phyloP scores from a whole-genome alignment of 176 grass and related monocot species.

The Miscanthus lutarioriparius region DNA sequence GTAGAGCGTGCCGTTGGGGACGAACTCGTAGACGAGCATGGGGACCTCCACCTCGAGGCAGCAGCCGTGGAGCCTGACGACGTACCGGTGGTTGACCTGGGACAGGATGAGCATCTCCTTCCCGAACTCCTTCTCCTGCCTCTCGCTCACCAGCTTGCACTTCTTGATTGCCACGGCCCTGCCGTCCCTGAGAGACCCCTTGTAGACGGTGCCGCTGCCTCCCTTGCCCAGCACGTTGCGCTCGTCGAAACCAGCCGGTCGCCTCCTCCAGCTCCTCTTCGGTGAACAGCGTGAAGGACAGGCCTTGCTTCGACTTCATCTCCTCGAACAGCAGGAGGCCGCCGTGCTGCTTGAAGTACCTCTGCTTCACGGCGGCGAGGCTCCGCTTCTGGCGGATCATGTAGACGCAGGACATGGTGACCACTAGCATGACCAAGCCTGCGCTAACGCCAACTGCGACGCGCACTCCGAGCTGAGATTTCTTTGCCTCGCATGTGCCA shows the following conservation, averaged over 20 bases:
- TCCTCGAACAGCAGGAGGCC: slow-evolving; percentile 38
- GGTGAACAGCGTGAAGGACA: slow-evolving; percentile 46
- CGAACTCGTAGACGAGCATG: slow-evolving; percentile 64
- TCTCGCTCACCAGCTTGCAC: slow-evolving; percentile 36
- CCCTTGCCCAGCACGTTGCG: slow-evolving; percentile 35
- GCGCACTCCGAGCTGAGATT: slow-evolving; percentile 26
- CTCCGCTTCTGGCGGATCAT: slow-evolving; percentile 30
- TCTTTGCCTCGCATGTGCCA: slow-evolving; percentile 19
- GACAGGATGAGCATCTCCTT: slow-evolving; percentile 55
- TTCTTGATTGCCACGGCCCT: slow-evolving; percentile 33
- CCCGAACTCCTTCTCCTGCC: slow-evolving; percentile 48
- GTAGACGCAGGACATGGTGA: not conserved
- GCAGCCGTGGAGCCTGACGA: slow-evolving; percentile 62
- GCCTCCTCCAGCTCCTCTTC: slow-evolving; percentile 51
- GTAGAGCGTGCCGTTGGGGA: slow-evolving; percentile 51
- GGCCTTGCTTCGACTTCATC: slow-evolving; percentile 36
- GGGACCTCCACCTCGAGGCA: slow-evolving; percentile 74
- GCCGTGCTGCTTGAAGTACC: slow-evolving; percentile 49
- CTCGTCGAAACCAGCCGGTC: slow-evolving; percentile 37
- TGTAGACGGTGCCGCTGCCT: slow-evolving; percentile 45
- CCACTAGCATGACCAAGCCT: not conserved
- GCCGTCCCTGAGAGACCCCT: slow-evolving; percentile 25
- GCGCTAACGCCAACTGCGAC: slow-evolving; percentile 35
- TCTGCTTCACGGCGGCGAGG: slow-evolving; percentile 26
- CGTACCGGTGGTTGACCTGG: slow-evolving; percentile 59